phyloP scores from a whole-genome alignment of 192 early-diverging fungal genomes.

The Rhizoclosmatium globosum region DNA sequence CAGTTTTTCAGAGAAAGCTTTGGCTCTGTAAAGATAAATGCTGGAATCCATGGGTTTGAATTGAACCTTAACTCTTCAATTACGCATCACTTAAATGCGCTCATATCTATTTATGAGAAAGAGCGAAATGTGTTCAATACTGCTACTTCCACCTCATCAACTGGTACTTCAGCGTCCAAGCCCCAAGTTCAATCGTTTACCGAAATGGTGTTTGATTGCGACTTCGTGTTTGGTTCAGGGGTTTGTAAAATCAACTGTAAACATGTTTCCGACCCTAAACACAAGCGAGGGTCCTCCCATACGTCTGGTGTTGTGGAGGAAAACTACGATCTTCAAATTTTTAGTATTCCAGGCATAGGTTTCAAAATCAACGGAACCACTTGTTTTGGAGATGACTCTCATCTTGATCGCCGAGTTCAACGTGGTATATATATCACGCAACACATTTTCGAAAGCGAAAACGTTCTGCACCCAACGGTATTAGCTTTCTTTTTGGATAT shows the following conservation, averaged over 20 bases:
- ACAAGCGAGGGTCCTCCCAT: conserved; percentile 1
- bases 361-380: conserved; percentile 47
- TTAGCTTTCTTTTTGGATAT: conserved; percentile 76
- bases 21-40: conserved; percentile 58
- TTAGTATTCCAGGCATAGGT: conserved; percentile 47
- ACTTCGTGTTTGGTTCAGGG: conserved; percentile 33
- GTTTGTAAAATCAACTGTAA: conserved; percentile 14
- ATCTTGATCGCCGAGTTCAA: neutral
- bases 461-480: conserved; percentile 74
- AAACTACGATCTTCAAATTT: conserved; percentile 35
- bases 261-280: neutral
- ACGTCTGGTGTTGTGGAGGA: neutral
- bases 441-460: conserved; percentile 61
- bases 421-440: conserved; percentile 24
- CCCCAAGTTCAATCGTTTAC: conserved; percentile 6
- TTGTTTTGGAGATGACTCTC: conserved; percentile 41
- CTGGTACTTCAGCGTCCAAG: neutral
- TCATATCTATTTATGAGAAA: conserved; percentile 68
- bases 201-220: conserved; percentile 15
- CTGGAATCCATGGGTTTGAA: conserved; percentile 75
- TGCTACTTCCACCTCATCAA: neutral
- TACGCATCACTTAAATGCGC: conserved; percentile 68
- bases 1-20: conserved; percentile 44
- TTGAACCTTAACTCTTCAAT: conserved; percentile 74
- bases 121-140: conserved; percentile 51